Evolutionary conservation across 495 filamentous ascomycete species (phyloP).

Genomic region (Beverwykella pulmonaria): DNA sequence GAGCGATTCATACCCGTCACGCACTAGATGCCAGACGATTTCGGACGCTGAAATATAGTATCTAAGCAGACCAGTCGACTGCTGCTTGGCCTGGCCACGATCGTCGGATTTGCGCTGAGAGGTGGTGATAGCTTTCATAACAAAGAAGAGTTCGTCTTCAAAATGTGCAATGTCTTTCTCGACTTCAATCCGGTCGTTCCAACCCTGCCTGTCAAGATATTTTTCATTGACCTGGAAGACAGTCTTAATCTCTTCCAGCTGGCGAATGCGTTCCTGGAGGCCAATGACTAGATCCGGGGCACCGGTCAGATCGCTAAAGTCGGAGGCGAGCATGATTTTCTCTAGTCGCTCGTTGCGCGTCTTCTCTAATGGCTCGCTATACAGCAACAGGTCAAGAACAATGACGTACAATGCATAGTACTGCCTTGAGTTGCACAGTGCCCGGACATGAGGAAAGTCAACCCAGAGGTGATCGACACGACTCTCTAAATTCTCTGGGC

Average conservation of each 20-base stretch:
- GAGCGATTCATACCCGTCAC: slow-evolving; percentile 81
- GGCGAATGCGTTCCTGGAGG: slow-evolving; percentile 87
- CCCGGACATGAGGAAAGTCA: slow-evolving; percentile 88
- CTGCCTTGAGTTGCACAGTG: slow-evolving; percentile 91
- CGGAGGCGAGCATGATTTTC: slow-evolving; percentile 99
- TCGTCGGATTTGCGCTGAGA: slow-evolving; percentile 87
- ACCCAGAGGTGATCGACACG: slow-evolving; percentile 95
- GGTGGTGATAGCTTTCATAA: slow-evolving; percentile 99
- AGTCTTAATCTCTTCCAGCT: slow-evolving; percentile 94
- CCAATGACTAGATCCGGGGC: slow-evolving; percentile 91
- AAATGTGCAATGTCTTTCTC: slow-evolving; percentile 86
- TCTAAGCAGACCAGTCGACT: slow-evolving; percentile 75
- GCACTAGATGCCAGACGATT: slow-evolving; percentile 95
- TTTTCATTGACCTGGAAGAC: slow-evolving; percentile 92
- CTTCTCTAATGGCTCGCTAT: slow-evolving; percentile 94
- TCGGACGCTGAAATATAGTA: slow-evolving; percentile 90
- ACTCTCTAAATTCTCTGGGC: slow-evolving; percentile 64
- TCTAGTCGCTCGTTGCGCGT: slow-evolving; percentile 89
- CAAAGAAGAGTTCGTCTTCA: slow-evolving; percentile 98
- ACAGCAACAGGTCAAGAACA: slow-evolving; percentile 89
- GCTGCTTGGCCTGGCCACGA: slow-evolving; percentile 59
- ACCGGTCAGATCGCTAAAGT: slow-evolving; percentile 95
- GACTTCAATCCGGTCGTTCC: slow-evolving; percentile 82
- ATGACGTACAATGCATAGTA: slow-evolving; percentile 99
- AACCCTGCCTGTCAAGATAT: slow-evolving; percentile 84